Percentiles rank a stretch among this genome's conserved stretches.
These are phyloP conservation scores for Ustilago cynodontis DNA, from an alignment of 1,284 basidiomycete species.

Conservation along the genomic window DNA sequence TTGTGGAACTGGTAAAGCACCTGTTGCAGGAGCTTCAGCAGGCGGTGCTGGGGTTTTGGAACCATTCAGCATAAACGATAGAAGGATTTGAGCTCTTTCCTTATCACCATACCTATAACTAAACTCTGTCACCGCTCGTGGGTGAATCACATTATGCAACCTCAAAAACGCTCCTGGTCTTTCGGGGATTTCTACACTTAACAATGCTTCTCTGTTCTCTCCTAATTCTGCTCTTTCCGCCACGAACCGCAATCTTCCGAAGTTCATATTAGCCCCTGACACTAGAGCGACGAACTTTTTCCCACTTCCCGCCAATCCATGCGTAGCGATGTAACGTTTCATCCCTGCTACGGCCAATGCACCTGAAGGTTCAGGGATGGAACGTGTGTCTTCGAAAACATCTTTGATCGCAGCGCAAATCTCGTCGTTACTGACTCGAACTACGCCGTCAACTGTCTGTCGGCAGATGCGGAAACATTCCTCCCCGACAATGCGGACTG, in stretches of 20 bases:
- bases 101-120: slow-evolving; percentile 81
- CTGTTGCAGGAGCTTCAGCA: slow-evolving; percentile 20
- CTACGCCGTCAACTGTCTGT: slow-evolving; percentile 84
- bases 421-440: slow-evolving; percentile 92
- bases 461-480: slow-evolving; percentile 94
- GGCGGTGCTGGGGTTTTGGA: slow-evolving; percentile 17
- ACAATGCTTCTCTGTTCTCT: slow-evolving; percentile 90
- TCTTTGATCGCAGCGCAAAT: slow-evolving; percentile 99
- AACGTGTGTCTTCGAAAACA: slow-evolving; percentile 80
- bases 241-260: slow-evolving; percentile 93
- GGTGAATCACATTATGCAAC: slow-evolving; percentile 87
- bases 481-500: slow-evolving; percentile 94
- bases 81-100: slow-evolving; percentile 81
- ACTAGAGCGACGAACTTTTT: slow-evolving; percentile 92
- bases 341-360: slow-evolving; percentile 91
- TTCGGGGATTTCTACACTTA: slow-evolving; percentile 94
- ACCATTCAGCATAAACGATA: slow-evolving; percentile 84
- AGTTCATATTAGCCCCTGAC: slow-evolving; percentile 99
- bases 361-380: slow-evolving; percentile 90
- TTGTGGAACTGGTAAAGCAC: slow-evolving; percentile 28
- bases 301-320: slow-evolving; percentile 83
- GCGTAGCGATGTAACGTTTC: slow-evolving; percentile 86
- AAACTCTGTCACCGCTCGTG: slow-evolving; percentile 95
- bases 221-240: slow-evolving; percentile 97
- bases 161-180: slow-evolving; percentile 89